Conservation (phyloP, 106 monocot genomes). For the Dactylorhiza incarnata region DNA sequence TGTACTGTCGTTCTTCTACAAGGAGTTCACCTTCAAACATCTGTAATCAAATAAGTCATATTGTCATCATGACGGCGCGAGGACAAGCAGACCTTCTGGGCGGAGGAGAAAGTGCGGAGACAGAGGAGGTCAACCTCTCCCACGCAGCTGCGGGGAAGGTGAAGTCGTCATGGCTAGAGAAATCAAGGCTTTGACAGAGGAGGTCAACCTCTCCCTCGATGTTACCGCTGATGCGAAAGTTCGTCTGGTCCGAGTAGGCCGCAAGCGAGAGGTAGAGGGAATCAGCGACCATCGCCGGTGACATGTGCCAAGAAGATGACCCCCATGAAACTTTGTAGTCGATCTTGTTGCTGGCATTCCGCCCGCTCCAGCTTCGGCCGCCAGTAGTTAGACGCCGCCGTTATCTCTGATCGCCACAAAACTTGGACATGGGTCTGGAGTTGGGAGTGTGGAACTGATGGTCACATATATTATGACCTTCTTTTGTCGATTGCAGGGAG, state of each 20-base stretch:
- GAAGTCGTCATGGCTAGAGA: constrained; percentile 66
- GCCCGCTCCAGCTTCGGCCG: constrained; percentile 47
- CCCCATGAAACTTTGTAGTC: constrained; percentile 24
- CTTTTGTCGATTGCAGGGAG: too few species aligned
- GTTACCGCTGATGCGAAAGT: constrained; percentile 53
- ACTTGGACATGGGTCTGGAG: too few species aligned
- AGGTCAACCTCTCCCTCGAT: constrained; percentile 40
- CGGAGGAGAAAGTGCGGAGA: not conserved
- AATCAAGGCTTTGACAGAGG: constrained; percentile 44
- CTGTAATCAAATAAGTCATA: too few species aligned
- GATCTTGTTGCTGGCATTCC: constrained; percentile 62
- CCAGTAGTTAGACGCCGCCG: too few species aligned
- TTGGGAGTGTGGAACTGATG: too few species aligned
- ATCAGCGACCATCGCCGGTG: not conserved
- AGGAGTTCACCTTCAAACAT: too few species aligned
- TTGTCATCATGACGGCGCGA: too few species aligned
- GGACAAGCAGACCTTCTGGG: constrained; percentile 6
- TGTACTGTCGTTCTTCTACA: too few species aligned
- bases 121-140: constrained; percentile 32
- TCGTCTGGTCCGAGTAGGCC: constrained; percentile 26
- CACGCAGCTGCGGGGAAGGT: constrained; percentile 38
- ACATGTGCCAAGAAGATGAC: not conserved
- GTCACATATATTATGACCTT: too few species aligned
- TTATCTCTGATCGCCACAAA: too few species aligned
- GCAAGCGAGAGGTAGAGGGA: constrained; percentile 28